Evolutionary conservation across 163 green algal species (phyloP).

Genomic region (Volvox carteri): DNA sequence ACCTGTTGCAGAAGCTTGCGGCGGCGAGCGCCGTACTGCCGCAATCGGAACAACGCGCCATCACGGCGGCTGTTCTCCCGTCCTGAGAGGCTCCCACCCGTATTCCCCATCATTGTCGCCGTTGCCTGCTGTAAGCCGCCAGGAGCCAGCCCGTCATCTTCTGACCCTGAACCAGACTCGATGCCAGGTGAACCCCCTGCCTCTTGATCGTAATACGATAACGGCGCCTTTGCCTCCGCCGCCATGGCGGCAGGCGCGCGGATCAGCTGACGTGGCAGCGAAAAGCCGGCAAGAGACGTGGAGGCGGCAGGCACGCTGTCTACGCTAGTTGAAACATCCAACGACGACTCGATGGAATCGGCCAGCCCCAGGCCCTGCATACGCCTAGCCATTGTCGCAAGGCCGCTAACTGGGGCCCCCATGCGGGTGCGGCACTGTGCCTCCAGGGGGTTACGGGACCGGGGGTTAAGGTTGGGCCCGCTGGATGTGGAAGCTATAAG

Average conservation of each 20-base stretch:
- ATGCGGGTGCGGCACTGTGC: background rate
- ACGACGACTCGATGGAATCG: background rate
- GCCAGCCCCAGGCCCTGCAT: background rate
- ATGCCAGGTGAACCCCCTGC: background rate
- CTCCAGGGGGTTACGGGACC: background rate
- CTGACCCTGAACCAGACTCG: background rate
- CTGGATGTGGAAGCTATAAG: constrained; percentile 31
- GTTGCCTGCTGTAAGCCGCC: background rate
- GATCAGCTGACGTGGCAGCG: background rate
- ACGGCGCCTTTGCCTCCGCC: no score
- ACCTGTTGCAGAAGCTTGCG: constrained; percentile 54
- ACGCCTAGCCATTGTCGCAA: background rate
- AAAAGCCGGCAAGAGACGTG: background rate
- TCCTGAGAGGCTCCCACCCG: background rate
- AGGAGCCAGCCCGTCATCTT: background rate
- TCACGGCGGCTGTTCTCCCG: background rate
- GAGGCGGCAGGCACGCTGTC: background rate
- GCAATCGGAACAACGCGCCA: constrained; percentile 39
- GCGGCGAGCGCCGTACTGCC: constrained; percentile 32
- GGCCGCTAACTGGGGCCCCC: background rate
- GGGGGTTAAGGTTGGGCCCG: background rate
- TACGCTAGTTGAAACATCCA: background rate
- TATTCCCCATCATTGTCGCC: background rate
- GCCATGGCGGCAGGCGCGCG: background rate
- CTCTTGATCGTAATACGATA: no score